Base-by-base conservation (phyloP, 192 early-diverging fungal species). In the Coemansia sp. region DNA sequence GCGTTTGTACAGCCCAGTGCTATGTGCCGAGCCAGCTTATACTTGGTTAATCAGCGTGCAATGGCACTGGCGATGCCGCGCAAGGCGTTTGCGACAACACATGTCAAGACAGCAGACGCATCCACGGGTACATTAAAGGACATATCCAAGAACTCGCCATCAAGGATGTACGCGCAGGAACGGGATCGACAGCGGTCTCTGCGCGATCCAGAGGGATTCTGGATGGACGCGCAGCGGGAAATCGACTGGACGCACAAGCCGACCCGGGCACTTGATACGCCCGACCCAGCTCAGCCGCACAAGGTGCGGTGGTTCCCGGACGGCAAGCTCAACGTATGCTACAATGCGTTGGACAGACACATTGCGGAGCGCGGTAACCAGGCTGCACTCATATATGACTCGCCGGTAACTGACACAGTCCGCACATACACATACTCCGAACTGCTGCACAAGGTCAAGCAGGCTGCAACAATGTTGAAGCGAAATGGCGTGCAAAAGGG, bases 331-430 rank as follows among this genome's bases (percentile, higher is more conserved):
- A 93, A 93, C 70, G 87, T 90, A 4, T 90, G 88, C 82, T 90
- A 87, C 80, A 96, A 96, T 60, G 82, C 86, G 1, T 57, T 96
- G 2, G 90, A 93, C 61, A 82, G 92, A 10, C 92, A 96, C 66
- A 82, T 87, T n/a, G 59, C 81, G 3, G 84, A 85, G 3, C 84
- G 82, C 43, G 86, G 85, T 10, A 72, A 86, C 41, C 86, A 86
- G 50, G 64, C 84, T 0, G 92, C 92, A 5, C 57, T 95, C 3
- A 84, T 91, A 47, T 92, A 88, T 68, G 91, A 93, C 65, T 91
- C 89, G 17, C 85, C 90, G 7, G 82, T 89, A 7, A 87, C 87
- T 2, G 76, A 82, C 29, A 85, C 85, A 12, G 35, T 73, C 3
- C 38, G 55, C 27, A 70, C 63, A 15, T 82, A 85, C 60, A 89